Percentiles rank a stretch among this genome's conserved stretches.
phyloP scores from a whole-genome alignment of 495 filamentous ascomycete species.

The Tuber aestivum region DNA sequence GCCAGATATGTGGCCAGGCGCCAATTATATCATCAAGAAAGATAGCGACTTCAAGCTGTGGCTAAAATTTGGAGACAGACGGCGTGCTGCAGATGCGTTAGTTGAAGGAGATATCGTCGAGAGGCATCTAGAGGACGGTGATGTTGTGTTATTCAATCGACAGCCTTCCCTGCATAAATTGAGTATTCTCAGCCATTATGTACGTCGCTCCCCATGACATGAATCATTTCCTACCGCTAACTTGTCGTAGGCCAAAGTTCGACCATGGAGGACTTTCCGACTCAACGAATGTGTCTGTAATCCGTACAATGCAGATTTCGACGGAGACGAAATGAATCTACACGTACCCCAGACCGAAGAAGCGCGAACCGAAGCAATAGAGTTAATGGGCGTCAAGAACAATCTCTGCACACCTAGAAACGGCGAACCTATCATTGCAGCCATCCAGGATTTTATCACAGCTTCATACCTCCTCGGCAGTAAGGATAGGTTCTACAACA shows the following conservation, averaged over 20 bases:
- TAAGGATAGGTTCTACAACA: constrained; percentile 89
- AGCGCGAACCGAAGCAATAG: constrained; percentile 87
- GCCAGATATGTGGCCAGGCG: constrained; percentile 71
- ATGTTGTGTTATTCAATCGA: constrained; percentile 96
- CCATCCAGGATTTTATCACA: constrained; percentile 98
- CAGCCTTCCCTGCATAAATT: constrained; percentile 97
- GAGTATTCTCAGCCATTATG: constrained; percentile 90
- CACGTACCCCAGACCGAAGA: constrained; percentile 98
- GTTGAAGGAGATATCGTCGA: constrained; percentile 83
- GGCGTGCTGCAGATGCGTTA: constrained; percentile 61
- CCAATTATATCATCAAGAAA: constrained; percentile 73
- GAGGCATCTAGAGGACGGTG: constrained; percentile 88
- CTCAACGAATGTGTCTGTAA: constrained; percentile 97
- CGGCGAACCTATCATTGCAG: constrained; percentile 95
- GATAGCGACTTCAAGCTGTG: constrained; percentile 61
- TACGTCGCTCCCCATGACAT: constrained; percentile 31
- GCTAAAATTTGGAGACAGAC: constrained; percentile 66
- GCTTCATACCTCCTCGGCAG: constrained; percentile 84
- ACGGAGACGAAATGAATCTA: constrained; percentile 98
- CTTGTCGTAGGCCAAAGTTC: constrained; percentile 55
- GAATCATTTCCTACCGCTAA: constrained; percentile 8
- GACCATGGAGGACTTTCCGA: constrained; percentile 92
- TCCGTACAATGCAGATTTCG: constrained; percentile 98
- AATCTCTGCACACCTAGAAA: constrained; percentile 94
- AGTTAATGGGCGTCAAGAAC: constrained; percentile 96